Conservation (phyloP, 129 eudicot genomes). For the Smallanthus sonchifolius region DNA sequence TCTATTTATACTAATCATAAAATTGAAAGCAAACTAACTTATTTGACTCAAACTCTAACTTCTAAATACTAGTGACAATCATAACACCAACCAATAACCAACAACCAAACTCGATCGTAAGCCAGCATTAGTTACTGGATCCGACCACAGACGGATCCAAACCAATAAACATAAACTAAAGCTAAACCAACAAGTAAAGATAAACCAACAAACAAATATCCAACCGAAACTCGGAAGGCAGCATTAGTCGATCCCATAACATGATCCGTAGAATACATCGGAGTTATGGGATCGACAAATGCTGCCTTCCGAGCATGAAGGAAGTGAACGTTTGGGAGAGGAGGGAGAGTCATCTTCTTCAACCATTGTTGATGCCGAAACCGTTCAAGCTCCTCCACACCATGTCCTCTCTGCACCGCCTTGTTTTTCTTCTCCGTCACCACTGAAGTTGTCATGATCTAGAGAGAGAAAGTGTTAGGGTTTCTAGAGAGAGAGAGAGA, state of each 20-base stretch:
- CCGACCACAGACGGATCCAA: slow-evolving; percentile 34
- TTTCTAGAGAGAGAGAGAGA: slow-evolving; percentile 28
- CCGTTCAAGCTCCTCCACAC: slow-evolving; percentile 57
- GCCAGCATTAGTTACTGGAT: slow-evolving; percentile 4
- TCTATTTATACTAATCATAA: too few species aligned
- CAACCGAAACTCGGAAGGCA: too few species aligned
- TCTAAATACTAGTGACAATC: too few species aligned
- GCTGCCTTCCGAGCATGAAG: too few species aligned
- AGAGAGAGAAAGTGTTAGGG: slow-evolving; percentile 26
- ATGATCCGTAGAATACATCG: slow-evolving; percentile 11
- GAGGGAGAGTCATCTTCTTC: slow-evolving; percentile 26
- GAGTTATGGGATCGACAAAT: too few species aligned
- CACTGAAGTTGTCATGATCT: slow-evolving; percentile 35
- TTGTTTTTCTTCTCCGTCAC: slow-evolving; percentile 39
- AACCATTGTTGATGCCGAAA: slow-evolving; percentile 15
- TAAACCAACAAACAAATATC: too few species aligned
- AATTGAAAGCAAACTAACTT: too few species aligned
- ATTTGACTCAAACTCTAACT: too few species aligned
- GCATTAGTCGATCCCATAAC: too few species aligned
- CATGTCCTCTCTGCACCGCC: slow-evolving; percentile 57
- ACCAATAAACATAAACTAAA: too few species aligned
- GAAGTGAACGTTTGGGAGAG: slow-evolving; percentile 8
- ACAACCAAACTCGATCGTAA: background rate
- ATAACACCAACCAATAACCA: too few species aligned
- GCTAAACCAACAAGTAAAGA: too few species aligned